Evolutionary conservation across 2,329 filamentous ascomycete genomes (phyloP).

Genomic region (Tolypocladium guangdongense): DNA sequence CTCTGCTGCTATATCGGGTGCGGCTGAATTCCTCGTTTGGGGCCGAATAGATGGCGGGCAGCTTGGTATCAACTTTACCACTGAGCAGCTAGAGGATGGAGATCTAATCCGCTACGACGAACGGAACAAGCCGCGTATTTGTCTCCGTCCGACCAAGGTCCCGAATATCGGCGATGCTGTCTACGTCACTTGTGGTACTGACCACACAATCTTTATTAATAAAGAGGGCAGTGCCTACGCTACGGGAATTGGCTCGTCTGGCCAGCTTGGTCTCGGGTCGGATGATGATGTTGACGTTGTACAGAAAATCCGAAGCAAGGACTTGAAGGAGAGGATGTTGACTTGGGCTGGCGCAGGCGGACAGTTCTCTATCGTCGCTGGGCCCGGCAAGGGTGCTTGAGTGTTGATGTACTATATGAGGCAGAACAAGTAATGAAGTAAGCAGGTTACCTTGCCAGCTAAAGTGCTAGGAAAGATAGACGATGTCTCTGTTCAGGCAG

Average conservation of each 20-base stretch:
- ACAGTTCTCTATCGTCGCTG: constrained; percentile 56
- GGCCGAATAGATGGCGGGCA: constrained; percentile 40
- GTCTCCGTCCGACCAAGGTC: constrained; percentile 44
- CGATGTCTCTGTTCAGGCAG: too few species aligned
- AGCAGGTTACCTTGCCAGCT: too few species aligned
- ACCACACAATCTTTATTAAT: constrained; percentile 57
- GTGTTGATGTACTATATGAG: too few species aligned
- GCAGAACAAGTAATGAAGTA: too few species aligned
- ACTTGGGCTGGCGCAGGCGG: constrained; percentile 65
- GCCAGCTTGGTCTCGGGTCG: constrained; percentile 59
- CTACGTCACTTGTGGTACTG: constrained; percentile 46
- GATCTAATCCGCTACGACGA: constrained; percentile 43
- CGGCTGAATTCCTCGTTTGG: constrained; percentile 41
- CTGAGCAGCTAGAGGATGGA: constrained; percentile 35
- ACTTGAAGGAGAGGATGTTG: constrained; percentile 56
- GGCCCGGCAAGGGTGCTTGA: constrained; percentile 6
- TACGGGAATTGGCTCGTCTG: constrained; percentile 62
- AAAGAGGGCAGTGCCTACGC: constrained; percentile 53
- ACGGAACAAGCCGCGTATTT: constrained; percentile 46
- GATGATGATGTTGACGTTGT: constrained; percentile 63
- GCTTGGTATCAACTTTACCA: constrained; percentile 35
- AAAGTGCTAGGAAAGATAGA: too few species aligned
- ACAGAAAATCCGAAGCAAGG: constrained; percentile 65
- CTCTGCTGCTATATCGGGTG: constrained; percentile 43
- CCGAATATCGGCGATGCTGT: constrained; percentile 38